Conservation (phyloP, 768 basidiomycete genomes). For the Botryobasidium botryosum region DNA sequence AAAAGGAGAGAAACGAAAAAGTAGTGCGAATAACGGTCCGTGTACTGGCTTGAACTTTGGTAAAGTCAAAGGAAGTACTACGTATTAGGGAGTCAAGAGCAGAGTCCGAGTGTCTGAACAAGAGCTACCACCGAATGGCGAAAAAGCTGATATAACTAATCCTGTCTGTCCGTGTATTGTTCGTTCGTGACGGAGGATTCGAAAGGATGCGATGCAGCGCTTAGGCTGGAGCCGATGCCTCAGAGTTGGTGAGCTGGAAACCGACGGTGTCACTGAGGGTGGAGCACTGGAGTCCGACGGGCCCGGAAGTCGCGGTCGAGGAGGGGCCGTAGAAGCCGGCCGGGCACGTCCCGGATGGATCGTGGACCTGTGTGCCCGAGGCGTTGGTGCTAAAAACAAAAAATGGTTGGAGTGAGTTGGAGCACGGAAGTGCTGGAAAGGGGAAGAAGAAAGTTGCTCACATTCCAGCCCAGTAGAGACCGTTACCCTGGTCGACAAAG, state of each 20-base stretch:
- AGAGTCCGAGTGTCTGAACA: too few relatives aligned
- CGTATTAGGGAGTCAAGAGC: too few relatives aligned
- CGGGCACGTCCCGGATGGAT: not conserved
- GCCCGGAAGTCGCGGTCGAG: conserved; percentile 43
- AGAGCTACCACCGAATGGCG: too few relatives aligned
- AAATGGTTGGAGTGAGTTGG: not conserved
- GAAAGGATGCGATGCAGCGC: too few relatives aligned
- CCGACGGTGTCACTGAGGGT: not conserved
- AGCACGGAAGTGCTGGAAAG: not conserved
- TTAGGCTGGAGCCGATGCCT: too few relatives aligned
- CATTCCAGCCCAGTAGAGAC: not conserved
- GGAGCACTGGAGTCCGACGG: not conserved
- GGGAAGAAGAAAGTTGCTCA: not conserved
- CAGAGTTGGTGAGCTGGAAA: conserved; percentile 1
- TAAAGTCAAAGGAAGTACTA: too few relatives aligned
- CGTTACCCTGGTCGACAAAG: conserved; percentile 2
- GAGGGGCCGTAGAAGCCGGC: not conserved
- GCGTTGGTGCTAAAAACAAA: not conserved
- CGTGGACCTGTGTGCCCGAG: not conserved
- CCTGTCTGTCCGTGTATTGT: too few relatives aligned
- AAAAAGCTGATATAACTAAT: too few relatives aligned
- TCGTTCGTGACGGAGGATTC: too few relatives aligned
- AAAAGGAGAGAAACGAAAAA: too few relatives aligned
- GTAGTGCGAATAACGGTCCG: too few relatives aligned
- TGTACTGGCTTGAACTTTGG: too few relatives aligned